These are phyloP conservation scores for Nakataea oryzae DNA, from an alignment of 2,329 filamentous ascomycete genomes.

Conservation along the genomic window DNA sequence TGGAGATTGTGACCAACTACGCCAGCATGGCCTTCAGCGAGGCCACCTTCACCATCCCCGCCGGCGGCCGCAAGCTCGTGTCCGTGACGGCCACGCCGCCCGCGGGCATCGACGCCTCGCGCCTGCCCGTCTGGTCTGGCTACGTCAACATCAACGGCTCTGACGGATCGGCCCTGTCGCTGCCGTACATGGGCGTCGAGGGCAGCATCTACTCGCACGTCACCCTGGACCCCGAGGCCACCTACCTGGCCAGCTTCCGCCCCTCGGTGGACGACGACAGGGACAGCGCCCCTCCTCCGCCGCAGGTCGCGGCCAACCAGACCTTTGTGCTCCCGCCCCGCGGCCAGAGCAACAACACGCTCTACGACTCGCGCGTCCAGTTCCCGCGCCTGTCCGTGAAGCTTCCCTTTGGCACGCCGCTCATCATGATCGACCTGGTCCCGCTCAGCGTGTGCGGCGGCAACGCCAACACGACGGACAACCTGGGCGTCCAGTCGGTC, in stretches of 20 bases:
- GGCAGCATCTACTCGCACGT: conserved; percentile 30
- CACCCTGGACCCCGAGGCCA: conserved; percentile 4
- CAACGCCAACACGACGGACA: conserved; percentile 14
- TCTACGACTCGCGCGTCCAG: conserved; percentile 14
- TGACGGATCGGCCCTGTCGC: conserved; percentile 25
- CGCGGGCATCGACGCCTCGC: conserved; percentile 21
- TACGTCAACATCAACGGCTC: conserved; percentile 33
- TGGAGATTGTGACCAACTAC: conserved; percentile 26
- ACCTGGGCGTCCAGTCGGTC: conserved; percentile 27
- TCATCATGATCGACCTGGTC: conserved; percentile 33
- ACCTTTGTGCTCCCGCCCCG: conserved; percentile 30
- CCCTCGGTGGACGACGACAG: neutral
- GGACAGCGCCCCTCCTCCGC: neutral
- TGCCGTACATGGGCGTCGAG: conserved; percentile 28
- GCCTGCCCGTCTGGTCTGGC: conserved; percentile 36
- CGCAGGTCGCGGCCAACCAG: conserved; percentile 18
- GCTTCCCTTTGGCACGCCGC: conserved; percentile 33
- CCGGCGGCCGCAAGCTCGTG: conserved; percentile 31
- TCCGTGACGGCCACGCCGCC: conserved; percentile 34
- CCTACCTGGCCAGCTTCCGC: conserved; percentile 5
- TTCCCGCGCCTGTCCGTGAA: conserved; percentile 29
- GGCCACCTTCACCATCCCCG: conserved; percentile 30
- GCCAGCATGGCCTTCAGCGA: conserved; percentile 32
- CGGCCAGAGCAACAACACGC: conserved; percentile 20
- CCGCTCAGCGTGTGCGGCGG: conserved; percentile 19